Base-by-base conservation (phyloP, 768 basidiomycete genomes). In the Suillus spraguei region DNA sequence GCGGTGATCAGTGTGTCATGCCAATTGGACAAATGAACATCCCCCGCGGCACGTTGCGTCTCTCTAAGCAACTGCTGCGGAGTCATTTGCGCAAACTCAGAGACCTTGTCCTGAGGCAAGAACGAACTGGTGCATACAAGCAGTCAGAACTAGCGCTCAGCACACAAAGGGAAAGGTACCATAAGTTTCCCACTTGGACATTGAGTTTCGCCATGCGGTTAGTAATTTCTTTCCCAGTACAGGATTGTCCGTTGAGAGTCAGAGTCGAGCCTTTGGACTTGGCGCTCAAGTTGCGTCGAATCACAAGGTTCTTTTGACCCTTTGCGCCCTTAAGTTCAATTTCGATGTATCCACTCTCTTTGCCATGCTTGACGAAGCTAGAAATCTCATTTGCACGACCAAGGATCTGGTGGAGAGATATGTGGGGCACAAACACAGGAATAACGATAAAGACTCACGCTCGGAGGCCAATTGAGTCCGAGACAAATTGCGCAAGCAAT, bases 401-500 rank as follows among this genome's bases (percentile, higher is more conserved):
- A 36, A 99, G 84, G 59, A 95, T 81, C 94, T 96, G 66, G 2
- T 54, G 20, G 50, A 41, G 42, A 46, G 10, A 50, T 44, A 46
- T 39, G 65, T 32, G 63, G 38, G 36, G 49, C 56, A 61, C 76
- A 22, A 67, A 83, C 79, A 55, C 78, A 71, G 7, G 35, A 46
- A 52, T n/a, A 20, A 17, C 5, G 22, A 20, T 3, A 24, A n/a
- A 53, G 33, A 75, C 71, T n/a, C 67, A 87, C 87, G 61, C 79
- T 80, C 7, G 86, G 82, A 1, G 82, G 76, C 72, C 83, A 89
- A 47, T 87, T 89, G 14, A 91, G 77, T 7, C 89, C 89, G n/a
- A 99, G 81, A 53, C 92, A 94, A 60, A 99, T 95, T 1, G 94
- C 94, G 66, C 95, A 97, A 0, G 95, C 94, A 59, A 99, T 97